Base-by-base conservation (phyloP, 2,329 filamentous ascomycete species). In the Tolypocladium album region DNA sequence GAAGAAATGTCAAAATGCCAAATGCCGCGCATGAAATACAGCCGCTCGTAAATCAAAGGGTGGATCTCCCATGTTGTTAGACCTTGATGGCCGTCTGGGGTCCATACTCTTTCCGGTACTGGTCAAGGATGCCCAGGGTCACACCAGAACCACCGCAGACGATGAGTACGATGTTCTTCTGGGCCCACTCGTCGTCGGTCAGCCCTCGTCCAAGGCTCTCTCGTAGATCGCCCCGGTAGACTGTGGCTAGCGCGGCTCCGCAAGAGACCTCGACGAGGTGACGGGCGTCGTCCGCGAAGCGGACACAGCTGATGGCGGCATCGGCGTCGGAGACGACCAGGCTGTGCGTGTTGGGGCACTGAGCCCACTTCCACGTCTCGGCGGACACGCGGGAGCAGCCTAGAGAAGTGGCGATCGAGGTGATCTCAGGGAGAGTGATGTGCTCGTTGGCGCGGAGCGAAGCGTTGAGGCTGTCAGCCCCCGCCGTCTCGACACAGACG, bases 251-350 rank as follows among this genome's bases (percentile, higher is more conserved):
- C 58, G 88, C 88, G 7, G 93, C 91, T 0, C 92, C 92, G 71
- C 93, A 97, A 0, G 92, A 86, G 42, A 88, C 78, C 76, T 97
- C 93, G 3, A 96, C 90, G 60, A 96, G 77, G 60, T 93, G 75
- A 34, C 88, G 78, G 66, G 92, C 89, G 62, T 96, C 91, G 64
- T 97, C 89, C 12, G 90, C 87, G 63, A 97, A 86, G 31, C 84
- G 79, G 67, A 88, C 85, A 59, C 88, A 89, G 3, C 87, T 92
- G 74, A 87, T 83, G 24, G 89, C 90, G 0, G 93, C 92, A 68
- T 94, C 89, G 4, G 85, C 86, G 57, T 77, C 75, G 4, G 68
- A 67, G 31, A 77, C 72, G 57, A 75, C 71, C 9, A 74, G 60
- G 63, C 73, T 75, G 61, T 70, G 66, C 34, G 71, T 66, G 55